phyloP scores from a whole-genome alignment of 495 filamentous ascomycete species.

The Hypoxylon cercidicola region DNA sequence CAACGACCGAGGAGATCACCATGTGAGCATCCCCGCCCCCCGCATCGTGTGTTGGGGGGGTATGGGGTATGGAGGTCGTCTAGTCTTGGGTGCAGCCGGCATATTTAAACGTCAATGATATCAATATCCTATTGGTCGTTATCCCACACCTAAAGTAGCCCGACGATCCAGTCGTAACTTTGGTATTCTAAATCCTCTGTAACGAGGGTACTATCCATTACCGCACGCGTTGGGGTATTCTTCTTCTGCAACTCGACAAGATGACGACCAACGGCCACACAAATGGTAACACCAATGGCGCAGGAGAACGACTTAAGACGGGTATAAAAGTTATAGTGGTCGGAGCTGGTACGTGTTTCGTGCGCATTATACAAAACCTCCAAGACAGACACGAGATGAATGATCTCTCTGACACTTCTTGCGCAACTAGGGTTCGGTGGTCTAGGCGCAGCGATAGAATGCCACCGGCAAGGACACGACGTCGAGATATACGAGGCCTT shows the following conservation, averaged over 20 bases:
- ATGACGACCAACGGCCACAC: conserved; percentile 34
- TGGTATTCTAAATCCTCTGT: conserved; percentile 18
- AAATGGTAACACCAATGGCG: conserved; percentile 19
- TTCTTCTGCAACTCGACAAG: conserved; percentile 11
- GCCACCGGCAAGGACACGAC: conserved; percentile 68
- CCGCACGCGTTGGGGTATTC: conserved; percentile 17
- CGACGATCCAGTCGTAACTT: conserved; percentile 22
- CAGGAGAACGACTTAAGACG: conserved; percentile 46
- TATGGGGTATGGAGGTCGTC: conserved; percentile 23
- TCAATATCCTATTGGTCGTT: conserved; percentile 29
- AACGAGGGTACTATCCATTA: conserved; percentile 25
- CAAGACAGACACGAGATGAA: not conserved
- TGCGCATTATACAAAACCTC: conserved; percentile 3
- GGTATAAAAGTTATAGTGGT: conserved; percentile 68
- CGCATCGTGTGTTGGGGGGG: conserved; percentile 22
- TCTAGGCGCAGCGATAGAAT: conserved; percentile 70
- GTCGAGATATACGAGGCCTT: conserved; percentile 69
- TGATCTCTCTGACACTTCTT: conserved; percentile 5
- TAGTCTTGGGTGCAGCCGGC: conserved; percentile 27
- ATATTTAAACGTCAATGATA: conserved; percentile 33
- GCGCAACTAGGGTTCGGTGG: conserved; percentile 62
- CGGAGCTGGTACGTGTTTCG: conserved; percentile 52
- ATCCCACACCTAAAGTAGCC: conserved; percentile 22
- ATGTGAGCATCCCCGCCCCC: conserved; percentile 30
- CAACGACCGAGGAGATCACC: conserved; percentile 19